Conservation (phyloP, 345 rosid species). For the Linum trigynum region DNA sequence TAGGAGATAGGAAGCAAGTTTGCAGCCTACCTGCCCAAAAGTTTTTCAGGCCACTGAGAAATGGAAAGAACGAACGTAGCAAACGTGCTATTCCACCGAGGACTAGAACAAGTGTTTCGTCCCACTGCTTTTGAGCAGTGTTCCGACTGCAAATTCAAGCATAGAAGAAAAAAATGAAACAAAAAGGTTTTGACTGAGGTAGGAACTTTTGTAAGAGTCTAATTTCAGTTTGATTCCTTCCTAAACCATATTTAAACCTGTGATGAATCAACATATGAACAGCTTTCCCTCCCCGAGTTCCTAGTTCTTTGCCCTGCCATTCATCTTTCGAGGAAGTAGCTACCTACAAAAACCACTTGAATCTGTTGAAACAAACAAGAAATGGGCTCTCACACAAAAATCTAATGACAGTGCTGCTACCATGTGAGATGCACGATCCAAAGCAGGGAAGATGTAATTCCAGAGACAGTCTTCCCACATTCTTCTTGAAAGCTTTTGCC, state of each 20-base stretch:
- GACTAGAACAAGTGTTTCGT: slow-evolving; percentile 91
- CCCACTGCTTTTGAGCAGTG: slow-evolving; percentile 98
- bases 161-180: slow-evolving; percentile 13
- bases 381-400: slow-evolving; percentile 8
- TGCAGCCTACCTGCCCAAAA: slow-evolving; percentile 72
- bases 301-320: slow-evolving; percentile 96
- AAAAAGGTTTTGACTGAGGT: slow-evolving; percentile 2
- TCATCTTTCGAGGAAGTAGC: slow-evolving; percentile 98
- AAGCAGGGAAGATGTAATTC: slow-evolving; percentile 87
- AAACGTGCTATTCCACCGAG: slow-evolving; percentile 91
- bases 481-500: slow-evolving; percentile 75
- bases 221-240: not conserved
- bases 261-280: slow-evolving; percentile 99
- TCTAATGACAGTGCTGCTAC: slow-evolving; percentile 28
- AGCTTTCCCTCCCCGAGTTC: slow-evolving; percentile 90
- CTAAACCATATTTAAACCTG: slow-evolving; percentile 36
- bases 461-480: slow-evolving; percentile 99
- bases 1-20: not conserved
- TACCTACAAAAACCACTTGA: slow-evolving; percentile 42
- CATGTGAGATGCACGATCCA: slow-evolving; percentile 90
- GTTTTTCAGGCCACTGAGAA: slow-evolving; percentile 57
- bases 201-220: not conserved
- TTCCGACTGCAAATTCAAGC: slow-evolving; percentile 63
- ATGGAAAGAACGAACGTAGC: slow-evolving; percentile 87
- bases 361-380: slow-evolving; percentile 8